Base-by-base conservation (phyloP, 2,329 filamentous ascomycete species). In the Hawksworthiomyces lignivorus region DNA sequence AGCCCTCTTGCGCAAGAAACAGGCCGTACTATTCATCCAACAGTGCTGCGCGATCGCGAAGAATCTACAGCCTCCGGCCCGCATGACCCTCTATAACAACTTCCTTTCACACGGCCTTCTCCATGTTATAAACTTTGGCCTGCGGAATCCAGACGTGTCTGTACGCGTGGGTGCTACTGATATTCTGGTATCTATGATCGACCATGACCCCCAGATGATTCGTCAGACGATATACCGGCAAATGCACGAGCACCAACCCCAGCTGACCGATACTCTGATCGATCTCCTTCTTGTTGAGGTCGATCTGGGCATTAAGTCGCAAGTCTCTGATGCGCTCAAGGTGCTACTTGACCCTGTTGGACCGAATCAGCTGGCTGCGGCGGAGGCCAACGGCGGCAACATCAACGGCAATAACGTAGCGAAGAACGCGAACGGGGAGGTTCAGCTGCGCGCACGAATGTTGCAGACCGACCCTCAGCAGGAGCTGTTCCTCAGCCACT, bases 31-130 rank as follows among this genome's bases (percentile, higher is more conserved):
- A 28, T 97, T 98, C 61, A 92, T 98, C 46, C 89, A 97, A 61
- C 89, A 97, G 61, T 97, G 90, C 64, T 94, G 88, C 52, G 77
- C 82, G 4, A 92, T 97, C 54, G 87, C 88, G 2, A 98, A 98
- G 67, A 96, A 88, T 55, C 72, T 98, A 15, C 92, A 97, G 58
- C 84, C 84, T 3, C 84, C 83, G 20, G 81, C 80, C 7, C 78
- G 92, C 46, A 82, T 86, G 48, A 81, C 80, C 18, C 69, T 98
- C 14, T 96, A 94, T 63, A 82, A 84, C 56, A 94, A 94, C 59
- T 94, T 97, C 59, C 82, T 97, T 49, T 75, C 75, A 36, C 82
- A 94, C 54, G 92, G 92, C 9, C 75, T 98, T 7, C 79, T 97
- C 45, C 77, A 80, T 24, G 89, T 97, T 44, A 90, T 98, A 50